Conservation (phyloP, 306 rosid genomes). For the Myrica gale region DNA sequence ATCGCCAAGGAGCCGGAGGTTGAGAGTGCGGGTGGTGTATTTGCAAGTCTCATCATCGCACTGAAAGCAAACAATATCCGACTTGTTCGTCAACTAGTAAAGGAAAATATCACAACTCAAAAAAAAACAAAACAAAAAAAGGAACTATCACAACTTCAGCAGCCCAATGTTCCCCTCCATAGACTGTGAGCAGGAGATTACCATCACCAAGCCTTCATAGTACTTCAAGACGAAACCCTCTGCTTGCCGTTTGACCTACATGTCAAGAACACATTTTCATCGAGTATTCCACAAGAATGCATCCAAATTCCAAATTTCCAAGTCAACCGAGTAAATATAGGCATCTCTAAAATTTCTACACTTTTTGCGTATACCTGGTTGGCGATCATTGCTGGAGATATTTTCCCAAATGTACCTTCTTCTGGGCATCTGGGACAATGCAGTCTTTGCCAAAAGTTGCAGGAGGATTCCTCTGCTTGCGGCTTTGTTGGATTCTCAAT, state of each 20-base stretch:
- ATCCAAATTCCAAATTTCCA: neutral
- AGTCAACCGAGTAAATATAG: neutral
- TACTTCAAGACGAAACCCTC: conserved; percentile 65
- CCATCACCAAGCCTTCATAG: conserved; percentile 71
- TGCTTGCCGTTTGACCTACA: conserved; percentile 86
- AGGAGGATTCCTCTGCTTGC: conserved; percentile 39
- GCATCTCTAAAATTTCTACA: neutral
- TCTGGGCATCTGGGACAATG: conserved; percentile 77
- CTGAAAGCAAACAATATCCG: conserved; percentile 48
- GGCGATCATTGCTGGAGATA: conserved; percentile 74
- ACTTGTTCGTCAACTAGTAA: neutral
- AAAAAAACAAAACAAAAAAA: neutral
- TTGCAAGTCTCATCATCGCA: conserved; percentile 96
- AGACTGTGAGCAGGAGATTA: conserved; percentile 34
- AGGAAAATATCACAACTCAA: neutral
- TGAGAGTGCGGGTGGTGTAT: conserved; percentile 66
- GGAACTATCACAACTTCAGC: neutral
- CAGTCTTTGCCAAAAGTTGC: conserved; percentile 65
- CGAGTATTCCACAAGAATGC: neutral
- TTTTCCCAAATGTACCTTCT: conserved; percentile 52
- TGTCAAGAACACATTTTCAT: conserved; percentile 15
- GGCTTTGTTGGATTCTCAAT: conserved; percentile 42
- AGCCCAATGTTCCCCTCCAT: conserved; percentile 11
- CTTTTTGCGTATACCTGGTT: conserved; percentile 58
- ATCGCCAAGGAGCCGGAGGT: conserved; percentile 74